Evolutionary conservation across 371 early-diverging fungal genomes (phyloP).

Genomic region (Nematocida ausubeli): DNA sequence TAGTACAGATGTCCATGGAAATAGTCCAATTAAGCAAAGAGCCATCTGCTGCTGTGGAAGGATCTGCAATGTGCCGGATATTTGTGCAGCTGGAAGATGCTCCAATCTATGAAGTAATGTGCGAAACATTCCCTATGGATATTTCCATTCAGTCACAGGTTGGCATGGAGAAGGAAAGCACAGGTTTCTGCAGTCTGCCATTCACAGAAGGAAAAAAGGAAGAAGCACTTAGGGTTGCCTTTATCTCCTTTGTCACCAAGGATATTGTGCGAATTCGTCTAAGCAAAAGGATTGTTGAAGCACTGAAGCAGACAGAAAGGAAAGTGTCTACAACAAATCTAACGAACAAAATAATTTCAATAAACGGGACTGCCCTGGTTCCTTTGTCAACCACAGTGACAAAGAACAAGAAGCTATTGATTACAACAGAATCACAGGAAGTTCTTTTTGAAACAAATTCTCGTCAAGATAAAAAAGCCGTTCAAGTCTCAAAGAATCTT

Average conservation of each 20-base stretch:
- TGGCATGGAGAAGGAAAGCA: constrained; percentile 21
- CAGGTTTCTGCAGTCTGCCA: constrained; percentile 39
- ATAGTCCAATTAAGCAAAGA: background rate
- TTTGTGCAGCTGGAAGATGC: constrained; percentile 32
- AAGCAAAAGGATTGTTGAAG: constrained; percentile 46
- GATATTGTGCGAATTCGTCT: constrained; percentile 39
- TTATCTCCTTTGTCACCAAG: background rate
- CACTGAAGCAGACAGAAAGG: constrained; percentile 3
- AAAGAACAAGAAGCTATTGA: background rate
- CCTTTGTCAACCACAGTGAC: background rate
- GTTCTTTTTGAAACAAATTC: constrained; percentile 1
- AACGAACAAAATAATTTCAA: background rate
- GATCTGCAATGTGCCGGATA: constrained; percentile 18
- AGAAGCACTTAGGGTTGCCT: constrained; percentile 19
- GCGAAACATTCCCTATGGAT: constrained; percentile 41
- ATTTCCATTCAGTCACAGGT: background rate
- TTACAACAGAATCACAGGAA: background rate
- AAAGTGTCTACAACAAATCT: constrained; percentile 24
- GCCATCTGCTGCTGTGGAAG: background rate
- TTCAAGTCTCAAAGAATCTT: background rate
- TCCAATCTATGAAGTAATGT: constrained; percentile 10
- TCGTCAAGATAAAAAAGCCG: background rate
- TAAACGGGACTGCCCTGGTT: background rate
- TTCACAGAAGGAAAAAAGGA: constrained; percentile 21
- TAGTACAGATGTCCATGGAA: constrained; percentile 5